Evolutionary conservation across 2,329 filamentous ascomycete species (phyloP).

Genomic region (Capronia coronata): DNA sequence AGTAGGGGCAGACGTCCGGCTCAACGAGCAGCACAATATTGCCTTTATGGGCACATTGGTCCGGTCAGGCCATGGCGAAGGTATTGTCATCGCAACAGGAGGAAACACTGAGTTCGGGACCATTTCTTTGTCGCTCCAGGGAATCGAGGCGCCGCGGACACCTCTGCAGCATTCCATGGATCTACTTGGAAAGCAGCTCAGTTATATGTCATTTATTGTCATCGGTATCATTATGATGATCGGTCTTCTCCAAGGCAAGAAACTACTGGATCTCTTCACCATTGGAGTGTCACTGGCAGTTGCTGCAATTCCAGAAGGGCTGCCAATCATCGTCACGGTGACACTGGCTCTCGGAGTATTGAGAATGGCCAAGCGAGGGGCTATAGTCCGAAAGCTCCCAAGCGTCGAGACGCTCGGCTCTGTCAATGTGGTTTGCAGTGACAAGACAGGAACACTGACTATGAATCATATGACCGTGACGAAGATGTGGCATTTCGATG

Average conservation of each 20-base stretch:
- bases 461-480: constrained; percentile 98
- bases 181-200: constrained; percentile 88
- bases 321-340: constrained; percentile 97
- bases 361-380: constrained; percentile 90
- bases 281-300: constrained; percentile 96
- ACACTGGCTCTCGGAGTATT: constrained; percentile 91
- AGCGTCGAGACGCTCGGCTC: constrained; percentile 96
- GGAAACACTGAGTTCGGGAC: constrained; percentile 91
- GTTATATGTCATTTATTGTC: constrained; percentile 91
- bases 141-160: constrained; percentile 91
- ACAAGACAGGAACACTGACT: constrained; percentile 94
- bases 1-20: constrained; percentile 58
- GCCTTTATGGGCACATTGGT: constrained; percentile 98
- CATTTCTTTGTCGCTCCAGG: constrained; percentile 87
- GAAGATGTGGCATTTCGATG: constrained; percentile 91
- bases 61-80: constrained; percentile 88
- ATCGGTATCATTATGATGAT: constrained; percentile 90
- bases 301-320: constrained; percentile 90
- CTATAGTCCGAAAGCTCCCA: constrained; percentile 89
- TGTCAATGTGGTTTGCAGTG: constrained; percentile 99
- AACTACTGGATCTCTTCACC: constrained; percentile 88
- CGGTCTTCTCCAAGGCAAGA: constrained; percentile 82
- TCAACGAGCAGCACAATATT: constrained; percentile 78
- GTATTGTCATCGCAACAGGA: constrained; percentile 94
- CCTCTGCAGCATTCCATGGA: constrained; percentile 96